These are phyloP conservation scores for Aegilops umbellulata DNA, from an alignment of 176 grass and related monocot genomes.

Conservation along the genomic window DNA sequence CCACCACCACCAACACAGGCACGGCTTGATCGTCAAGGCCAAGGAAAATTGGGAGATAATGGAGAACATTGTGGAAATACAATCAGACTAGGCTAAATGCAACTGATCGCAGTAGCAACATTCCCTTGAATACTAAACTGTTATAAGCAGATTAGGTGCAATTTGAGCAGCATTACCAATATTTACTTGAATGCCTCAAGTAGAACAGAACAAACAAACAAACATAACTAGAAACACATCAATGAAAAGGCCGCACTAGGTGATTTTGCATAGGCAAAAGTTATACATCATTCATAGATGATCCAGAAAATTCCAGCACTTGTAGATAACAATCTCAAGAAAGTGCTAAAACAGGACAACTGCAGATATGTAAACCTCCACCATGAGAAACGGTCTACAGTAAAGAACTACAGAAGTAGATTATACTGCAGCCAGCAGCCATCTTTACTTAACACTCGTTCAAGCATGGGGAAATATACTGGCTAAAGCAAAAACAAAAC, in stretches of 20 bases:
- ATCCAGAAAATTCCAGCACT: neutral
- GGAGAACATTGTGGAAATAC: no score
- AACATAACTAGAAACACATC: neutral
- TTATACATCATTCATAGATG: neutral
- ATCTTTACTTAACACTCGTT: neutral
- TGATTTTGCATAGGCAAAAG: neutral
- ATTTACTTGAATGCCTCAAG: neutral
- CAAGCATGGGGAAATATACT: conserved; percentile 4
- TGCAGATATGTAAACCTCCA: conserved; percentile 9
- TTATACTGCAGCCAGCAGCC: neutral
- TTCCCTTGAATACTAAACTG: no score
- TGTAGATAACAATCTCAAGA: neutral
- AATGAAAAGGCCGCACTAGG: neutral
- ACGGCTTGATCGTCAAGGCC: no score
- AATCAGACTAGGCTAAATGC: no score
- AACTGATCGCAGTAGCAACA: no score
- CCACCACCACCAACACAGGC: no score
- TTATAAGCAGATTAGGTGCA: no score
- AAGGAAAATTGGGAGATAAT: no score
- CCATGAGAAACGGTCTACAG: neutral
- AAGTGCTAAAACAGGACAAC: conserved; percentile 14
- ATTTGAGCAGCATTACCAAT: no score
- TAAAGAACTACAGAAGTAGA: conserved; percentile 2
- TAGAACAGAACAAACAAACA: neutral
- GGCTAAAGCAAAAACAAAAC: neutral